Evolutionary conservation across 108 stramenopile genomes (phyloP).

Genomic region (Stephanodiscus minutulus): DNA sequence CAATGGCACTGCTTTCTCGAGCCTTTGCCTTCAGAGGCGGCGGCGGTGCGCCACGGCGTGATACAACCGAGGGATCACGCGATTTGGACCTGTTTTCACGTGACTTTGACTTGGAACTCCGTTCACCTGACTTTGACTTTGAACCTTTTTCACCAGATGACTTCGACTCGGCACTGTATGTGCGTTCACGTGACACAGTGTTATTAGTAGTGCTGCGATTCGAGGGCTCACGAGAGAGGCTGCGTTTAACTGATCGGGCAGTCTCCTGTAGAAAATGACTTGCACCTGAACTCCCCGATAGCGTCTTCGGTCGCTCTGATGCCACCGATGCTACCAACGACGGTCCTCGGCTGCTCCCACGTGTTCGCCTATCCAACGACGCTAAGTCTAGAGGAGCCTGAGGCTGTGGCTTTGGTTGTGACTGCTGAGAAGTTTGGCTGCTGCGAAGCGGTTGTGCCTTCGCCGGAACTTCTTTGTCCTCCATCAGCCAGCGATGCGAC

Average conservation of each 20-base stretch:
- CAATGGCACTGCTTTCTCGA: background rate
- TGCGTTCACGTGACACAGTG: background rate
- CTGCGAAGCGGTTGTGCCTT: background rate
- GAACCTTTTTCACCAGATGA: too few species aligned
- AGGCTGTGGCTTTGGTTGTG: conserved; percentile 17
- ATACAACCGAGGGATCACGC: background rate
- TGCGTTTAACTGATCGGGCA: background rate
- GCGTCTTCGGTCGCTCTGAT: background rate
- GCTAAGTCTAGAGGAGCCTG: background rate
- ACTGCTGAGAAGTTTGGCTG: background rate
- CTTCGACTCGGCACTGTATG: background rate
- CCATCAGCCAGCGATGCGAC: conserved; percentile 64
- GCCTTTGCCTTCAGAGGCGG: background rate
- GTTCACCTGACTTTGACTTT: background rate
- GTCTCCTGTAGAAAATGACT: background rate
- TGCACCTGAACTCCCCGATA: background rate
- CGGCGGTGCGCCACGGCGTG: background rate
- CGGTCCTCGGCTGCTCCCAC: background rate
- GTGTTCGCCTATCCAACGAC: background rate
- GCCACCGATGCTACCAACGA: background rate
- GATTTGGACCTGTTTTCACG: background rate
- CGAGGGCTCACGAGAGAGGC: background rate
- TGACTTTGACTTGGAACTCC: background rate
- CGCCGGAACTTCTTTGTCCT: background rate
- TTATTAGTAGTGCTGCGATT: background rate